Evolutionary conservation across 2,329 filamentous ascomycete genomes (phyloP).

Genomic region (Juglanconis juglandina): DNA sequence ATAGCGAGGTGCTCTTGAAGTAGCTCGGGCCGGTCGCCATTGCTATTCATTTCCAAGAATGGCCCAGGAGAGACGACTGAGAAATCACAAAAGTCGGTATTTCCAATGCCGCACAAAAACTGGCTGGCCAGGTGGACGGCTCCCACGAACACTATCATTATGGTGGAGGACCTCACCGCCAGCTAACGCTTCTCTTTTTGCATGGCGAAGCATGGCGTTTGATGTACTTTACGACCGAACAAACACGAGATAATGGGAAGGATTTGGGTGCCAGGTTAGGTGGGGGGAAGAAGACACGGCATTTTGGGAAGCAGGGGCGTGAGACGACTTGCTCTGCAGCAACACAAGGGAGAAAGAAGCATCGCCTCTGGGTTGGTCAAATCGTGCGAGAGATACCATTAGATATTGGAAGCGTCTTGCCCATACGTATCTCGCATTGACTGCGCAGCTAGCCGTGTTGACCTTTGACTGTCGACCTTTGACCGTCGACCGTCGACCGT

Average conservation of each 20-base stretch:
- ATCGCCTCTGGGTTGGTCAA: background rate
- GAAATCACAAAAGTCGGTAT: conserved; percentile 4
- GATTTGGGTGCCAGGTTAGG: background rate
- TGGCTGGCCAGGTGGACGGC: conserved; percentile 11
- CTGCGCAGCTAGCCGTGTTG: background rate
- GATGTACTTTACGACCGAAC: conserved; percentile 12
- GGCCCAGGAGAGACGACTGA: background rate
- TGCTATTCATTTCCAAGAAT: background rate
- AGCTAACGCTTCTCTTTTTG: background rate
- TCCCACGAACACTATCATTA: background rate
- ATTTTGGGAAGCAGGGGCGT: background rate
- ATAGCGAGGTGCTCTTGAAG: background rate
- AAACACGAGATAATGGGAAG: conserved; percentile 6
- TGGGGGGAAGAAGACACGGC: background rate
- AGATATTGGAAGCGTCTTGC: background rate
- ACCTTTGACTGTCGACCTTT: no score
- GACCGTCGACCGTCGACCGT: background rate
- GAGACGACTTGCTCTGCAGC: background rate
- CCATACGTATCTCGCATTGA: background rate
- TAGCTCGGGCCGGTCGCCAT: background rate
- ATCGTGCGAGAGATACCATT: conserved; percentile 7
- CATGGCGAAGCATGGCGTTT: conserved; percentile 17
- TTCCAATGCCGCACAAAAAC: conserved; percentile 5
- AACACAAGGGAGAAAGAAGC: background rate
- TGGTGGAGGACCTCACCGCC: background rate